Percentiles rank a stretch among this genome's conserved stretches.
These are phyloP conservation scores for Candida orba DNA, from an alignment of 805 yeast species.

Conservation along the genomic window DNA sequence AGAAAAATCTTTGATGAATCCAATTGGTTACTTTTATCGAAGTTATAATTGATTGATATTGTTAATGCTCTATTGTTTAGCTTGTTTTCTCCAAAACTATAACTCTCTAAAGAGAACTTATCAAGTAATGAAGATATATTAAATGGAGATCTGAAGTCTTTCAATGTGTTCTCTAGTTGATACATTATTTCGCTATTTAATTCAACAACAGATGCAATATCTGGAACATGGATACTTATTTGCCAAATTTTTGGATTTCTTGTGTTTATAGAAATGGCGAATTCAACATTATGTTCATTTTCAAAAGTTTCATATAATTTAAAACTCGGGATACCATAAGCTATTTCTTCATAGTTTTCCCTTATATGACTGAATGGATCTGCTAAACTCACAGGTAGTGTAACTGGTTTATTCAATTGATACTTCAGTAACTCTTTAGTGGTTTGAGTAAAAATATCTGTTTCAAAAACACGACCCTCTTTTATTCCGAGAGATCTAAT, in stretches of 20 bases:
- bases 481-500: not conserved
- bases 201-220: conserved; percentile 5
- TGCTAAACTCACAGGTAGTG: not conserved
- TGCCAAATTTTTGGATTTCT: conserved; percentile 2
- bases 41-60: conserved; percentile 3
- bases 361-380: conserved; percentile 5
- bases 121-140: not conserved
- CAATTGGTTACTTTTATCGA: conserved; percentile 4
- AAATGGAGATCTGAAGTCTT: conserved; percentile 3
- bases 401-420: not conserved
- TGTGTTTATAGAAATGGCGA: conserved; percentile 7
- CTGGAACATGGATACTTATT: conserved; percentile 8
- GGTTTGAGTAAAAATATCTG: too few species aligned
- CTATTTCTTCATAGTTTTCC: not conserved
- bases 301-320: conserved; percentile 1
- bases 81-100: conserved; percentile 1
- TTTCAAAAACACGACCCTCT: too few species aligned
- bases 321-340: conserved; percentile 8
- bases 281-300: conserved; percentile 1
- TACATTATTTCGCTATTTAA: not conserved
- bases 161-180: not conserved
- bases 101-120: not conserved
- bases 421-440: not conserved
- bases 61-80: conserved; percentile 6
- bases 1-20: not conserved